phyloP scores from a whole-genome alignment of 2,329 filamentous ascomycete species.

The Fusarium sulawesiense region DNA sequence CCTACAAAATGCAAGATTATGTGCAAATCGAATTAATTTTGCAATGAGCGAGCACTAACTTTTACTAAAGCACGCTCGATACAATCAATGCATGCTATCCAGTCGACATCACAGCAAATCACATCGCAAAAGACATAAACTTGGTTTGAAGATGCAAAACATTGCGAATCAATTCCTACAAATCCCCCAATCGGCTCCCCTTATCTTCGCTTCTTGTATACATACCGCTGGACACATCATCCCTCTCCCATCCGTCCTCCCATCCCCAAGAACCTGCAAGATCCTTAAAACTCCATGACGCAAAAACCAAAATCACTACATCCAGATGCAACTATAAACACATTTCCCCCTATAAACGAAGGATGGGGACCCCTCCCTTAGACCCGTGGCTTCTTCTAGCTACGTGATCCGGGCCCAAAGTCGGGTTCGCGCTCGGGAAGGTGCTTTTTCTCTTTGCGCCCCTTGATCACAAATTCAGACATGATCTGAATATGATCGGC shows the following conservation, averaged over 20 bases:
- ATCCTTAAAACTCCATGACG: conserved; percentile 54
- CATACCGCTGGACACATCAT: conserved; percentile 40
- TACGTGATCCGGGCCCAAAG: conserved; percentile 60
- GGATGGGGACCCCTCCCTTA: conserved; percentile 14
- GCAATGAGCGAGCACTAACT: not conserved
- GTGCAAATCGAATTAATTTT: not conserved
- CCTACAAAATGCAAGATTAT: not conserved
- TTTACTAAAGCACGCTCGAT: not conserved
- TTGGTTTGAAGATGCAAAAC: conserved; percentile 32
- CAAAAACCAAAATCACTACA: conserved; percentile 55
- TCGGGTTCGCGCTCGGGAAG: conserved; percentile 72
- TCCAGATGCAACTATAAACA: conserved; percentile 50
- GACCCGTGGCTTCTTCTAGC: conserved; percentile 40
- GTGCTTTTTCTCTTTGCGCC: conserved; percentile 82
- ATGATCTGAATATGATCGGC: conserved; percentile 92
- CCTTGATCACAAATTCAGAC: conserved; percentile 90
- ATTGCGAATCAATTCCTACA: conserved; percentile 47
- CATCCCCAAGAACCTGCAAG: conserved; percentile 45
- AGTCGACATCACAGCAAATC: not conserved
- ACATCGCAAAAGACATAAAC: not conserved
- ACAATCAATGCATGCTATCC: not conserved
- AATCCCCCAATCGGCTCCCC: conserved; percentile 20
- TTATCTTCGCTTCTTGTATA: conserved; percentile 37
- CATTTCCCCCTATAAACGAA: conserved; percentile 8
- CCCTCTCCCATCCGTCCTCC: conserved; percentile 23